Base-by-base conservation (phyloP, 129 eudicot species). In the Erigeron canadensis region DNA sequence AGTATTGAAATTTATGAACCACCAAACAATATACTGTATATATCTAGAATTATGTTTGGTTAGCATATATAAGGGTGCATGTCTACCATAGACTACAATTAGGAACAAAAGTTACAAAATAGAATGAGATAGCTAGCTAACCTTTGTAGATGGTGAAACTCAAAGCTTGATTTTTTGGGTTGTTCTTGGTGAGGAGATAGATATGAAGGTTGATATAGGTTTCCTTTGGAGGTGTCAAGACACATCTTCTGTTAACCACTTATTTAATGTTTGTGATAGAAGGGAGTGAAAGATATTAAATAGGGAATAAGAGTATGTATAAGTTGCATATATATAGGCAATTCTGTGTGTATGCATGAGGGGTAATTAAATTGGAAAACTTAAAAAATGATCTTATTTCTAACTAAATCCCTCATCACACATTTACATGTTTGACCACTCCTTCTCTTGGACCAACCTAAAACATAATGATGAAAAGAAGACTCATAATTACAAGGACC, bases 381-480 rank as follows among this genome's bases (percentile, higher is more conserved):
- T 71, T 3, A 13, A 28, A 41, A 77, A 64, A 39, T 63, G 54
- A 40, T 65, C 19, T 53, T 56, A 67, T 67, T 76, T 74, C 34
- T 28, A 28, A 28, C 68, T 70, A 76, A 67, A 71, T 64, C 72
- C 54, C 77, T 78, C 67, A 71, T 60, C 82, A 78, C 82, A 78
- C 77, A 78, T 78, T 78, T 78, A 78, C 82, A 78, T 78, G 77
- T 78, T 78, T 78, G 82, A 78, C 82, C 77, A 77, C 53, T 70
- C 68, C 65, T 72, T 78, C 77, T 71, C 82, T 78, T 78, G 82
- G 82, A 71, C 82, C 82, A 78, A 78, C 72, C 82, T 71, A 78
- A 77, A 78, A 64, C 73, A 78, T 78, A 63, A 78, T 78, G 72
- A 78, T 78, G 82, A 78, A 71, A 78, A 78, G 77, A 78, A 67